These are phyloP conservation scores for Pythium scleroteichum DNA, from an alignment of 352 stramenopile species.

Conservation along the genomic window DNA sequence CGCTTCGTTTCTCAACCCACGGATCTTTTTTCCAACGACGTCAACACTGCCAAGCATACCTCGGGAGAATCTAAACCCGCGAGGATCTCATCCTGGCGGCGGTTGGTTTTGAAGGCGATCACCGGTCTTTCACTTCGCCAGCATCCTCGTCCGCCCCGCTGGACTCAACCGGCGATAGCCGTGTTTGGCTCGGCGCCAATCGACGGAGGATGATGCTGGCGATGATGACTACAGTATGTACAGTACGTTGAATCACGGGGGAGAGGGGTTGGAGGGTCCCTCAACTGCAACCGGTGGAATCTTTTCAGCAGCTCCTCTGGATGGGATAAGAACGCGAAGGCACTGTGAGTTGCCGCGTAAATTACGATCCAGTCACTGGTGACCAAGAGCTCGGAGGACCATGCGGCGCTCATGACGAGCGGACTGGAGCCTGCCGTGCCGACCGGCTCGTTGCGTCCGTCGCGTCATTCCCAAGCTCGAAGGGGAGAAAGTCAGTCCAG, in stretches of 20 bases:
- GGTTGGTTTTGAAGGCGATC: too few species aligned
- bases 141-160: too few species aligned
- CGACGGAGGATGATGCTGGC: constrained; percentile 9
- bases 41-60: not conserved
- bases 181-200: too few species aligned
- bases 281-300: constrained; percentile 18
- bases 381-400: too few species aligned
- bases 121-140: too few species aligned
- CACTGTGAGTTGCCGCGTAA: too few species aligned
- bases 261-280: constrained; percentile 10
- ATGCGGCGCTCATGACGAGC: too few species aligned
- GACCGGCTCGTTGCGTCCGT: constrained; percentile 11
- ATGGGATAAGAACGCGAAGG: constrained; percentile 18
- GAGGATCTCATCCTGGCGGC: too few species aligned
- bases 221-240: not conserved
- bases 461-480: constrained; percentile 19
- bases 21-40: not conserved
- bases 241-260: constrained; percentile 20
- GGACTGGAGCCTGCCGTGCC: too few species aligned
- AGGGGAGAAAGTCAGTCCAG: constrained; percentile 27
- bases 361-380: too few species aligned
- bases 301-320: not conserved
- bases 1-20: not conserved
- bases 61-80: too few species aligned
- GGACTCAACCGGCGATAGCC: too few species aligned